Evolutionary conservation across 306 rosid genomes (phyloP).

Genomic region (Vigna unguiculata): DNA sequence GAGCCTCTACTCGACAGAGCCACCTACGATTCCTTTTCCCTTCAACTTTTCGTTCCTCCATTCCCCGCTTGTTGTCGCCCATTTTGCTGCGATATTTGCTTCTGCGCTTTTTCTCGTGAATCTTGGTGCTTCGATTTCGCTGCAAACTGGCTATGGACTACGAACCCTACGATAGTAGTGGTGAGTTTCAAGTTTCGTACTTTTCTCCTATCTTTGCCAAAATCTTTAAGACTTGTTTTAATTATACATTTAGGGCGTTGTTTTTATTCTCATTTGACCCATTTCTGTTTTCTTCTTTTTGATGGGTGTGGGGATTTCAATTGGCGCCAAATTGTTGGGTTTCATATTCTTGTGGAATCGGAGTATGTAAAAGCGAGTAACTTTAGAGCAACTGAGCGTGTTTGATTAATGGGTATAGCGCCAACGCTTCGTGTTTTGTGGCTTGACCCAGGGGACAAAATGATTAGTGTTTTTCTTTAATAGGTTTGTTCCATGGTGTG

Average conservation of each 20-base stretch:
- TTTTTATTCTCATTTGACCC: neutral
- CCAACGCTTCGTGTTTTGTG: neutral
- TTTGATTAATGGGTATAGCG: neutral
- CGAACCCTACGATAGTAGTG: constrained; percentile 97
- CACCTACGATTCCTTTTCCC: constrained; percentile 20
- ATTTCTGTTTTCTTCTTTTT: constrained; percentile 12
- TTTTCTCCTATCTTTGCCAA: constrained; percentile 21
- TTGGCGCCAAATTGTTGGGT: constrained; percentile 30
- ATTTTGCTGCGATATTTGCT: constrained; percentile 11
- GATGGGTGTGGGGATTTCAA: constrained; percentile 23
- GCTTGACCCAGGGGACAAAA: neutral
- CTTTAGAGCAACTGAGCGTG: constrained; percentile 6
- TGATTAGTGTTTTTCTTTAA: neutral
- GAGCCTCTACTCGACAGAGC: constrained; percentile 17
- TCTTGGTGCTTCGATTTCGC: constrained; percentile 24
- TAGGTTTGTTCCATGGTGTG: constrained; percentile 24
- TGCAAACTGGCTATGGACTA: constrained; percentile 86
- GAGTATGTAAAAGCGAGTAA: constrained; percentile 5
- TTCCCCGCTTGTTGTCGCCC: neutral
- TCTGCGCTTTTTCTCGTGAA: neutral
- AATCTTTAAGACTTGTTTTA: constrained; percentile 15
- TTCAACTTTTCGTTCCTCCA: neutral
- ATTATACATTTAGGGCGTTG: constrained; percentile 46
- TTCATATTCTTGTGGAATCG: constrained; percentile 29
- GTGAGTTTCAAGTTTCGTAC: constrained; percentile 54